Base-by-base conservation (phyloP, 371 early-diverging fungal species). In the Syncephalastrum racemosum region DNA sequence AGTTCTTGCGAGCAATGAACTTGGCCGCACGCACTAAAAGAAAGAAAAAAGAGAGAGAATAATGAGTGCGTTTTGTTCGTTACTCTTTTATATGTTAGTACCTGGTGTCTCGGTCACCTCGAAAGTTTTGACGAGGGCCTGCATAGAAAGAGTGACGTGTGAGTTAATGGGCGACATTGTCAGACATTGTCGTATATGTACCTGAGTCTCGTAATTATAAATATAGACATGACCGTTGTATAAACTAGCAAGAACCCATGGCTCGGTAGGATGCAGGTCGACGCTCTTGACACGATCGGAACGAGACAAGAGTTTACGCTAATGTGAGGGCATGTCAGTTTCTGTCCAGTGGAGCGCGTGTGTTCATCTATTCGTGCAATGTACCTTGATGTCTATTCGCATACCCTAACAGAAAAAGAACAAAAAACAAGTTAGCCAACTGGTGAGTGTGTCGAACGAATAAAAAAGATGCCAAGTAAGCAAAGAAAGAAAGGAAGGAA, bases 221-320 rank as follows among this genome's bases (percentile, higher is more conserved):
- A 99, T 93, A 68, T 92, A 88, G 16, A 96, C 92, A 53, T 93
- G 89, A 52, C 99, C 99, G 71, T 95, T 95, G 78, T 99, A 99
- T 60, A 98, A 90, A 59, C 93, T 89, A 22, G 95, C 90, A 53
- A 99, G 81, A 43, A 99, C 82, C 98, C 98, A 99, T 40, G 99
- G 99, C 71, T 99, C 96, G 22, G 97, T 95, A 16, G 99, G 99
- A 78, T 99, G 99, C 71, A 99, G 93, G 79, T 99, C 99, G 56
- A 99, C 87, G 58, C 93, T 90, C 80, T 98, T 98, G 56, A 98
- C 98, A 70, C 99, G 90, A 75, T 95, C 96, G 23, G 96, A 94
- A 65, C 93, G 90, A 66, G 91, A 87, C 58, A 89, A 70, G 44
- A 92, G 73, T 66, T 84, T 87, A 71, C 83, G 82, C 88, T 87